Conservation (phyloP, 2,329 filamentous ascomycete species). For the Scedosporium aurantiacum region DNA sequence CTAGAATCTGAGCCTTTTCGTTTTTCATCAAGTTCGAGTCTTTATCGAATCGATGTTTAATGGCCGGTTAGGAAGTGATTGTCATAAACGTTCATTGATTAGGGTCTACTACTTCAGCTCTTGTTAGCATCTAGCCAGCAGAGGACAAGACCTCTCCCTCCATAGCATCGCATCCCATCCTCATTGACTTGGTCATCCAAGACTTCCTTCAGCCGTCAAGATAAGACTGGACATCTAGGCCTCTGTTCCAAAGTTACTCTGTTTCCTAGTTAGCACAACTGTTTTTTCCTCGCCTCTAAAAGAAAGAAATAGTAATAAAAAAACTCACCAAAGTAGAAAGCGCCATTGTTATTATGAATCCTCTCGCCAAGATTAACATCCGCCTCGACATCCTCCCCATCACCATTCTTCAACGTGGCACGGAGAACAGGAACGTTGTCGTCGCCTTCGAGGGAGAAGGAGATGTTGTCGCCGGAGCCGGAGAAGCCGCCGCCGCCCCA, state of each 20-base stretch:
- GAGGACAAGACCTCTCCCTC: background rate
- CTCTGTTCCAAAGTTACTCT: background rate
- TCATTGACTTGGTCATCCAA: too few species aligned
- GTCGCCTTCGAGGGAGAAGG: constrained; percentile 38
- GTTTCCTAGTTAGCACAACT: too few species aligned
- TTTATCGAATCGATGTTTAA: background rate
- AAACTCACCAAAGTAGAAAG: constrained; percentile 23
- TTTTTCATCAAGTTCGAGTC: background rate
- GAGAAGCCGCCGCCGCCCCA: constrained; percentile 26
- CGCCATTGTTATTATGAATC: constrained; percentile 41
- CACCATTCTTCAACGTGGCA: constrained; percentile 29
- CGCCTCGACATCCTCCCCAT: constrained; percentile 27
- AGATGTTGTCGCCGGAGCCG: constrained; percentile 32
- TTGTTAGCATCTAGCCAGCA: background rate
- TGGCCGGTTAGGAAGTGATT: background rate
- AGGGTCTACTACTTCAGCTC: background rate
- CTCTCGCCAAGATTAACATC: constrained; percentile 47
- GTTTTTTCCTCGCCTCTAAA: background rate
- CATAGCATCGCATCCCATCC: too few species aligned
- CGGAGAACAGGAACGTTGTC: constrained; percentile 40
- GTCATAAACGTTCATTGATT: background rate
- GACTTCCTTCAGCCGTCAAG: too few species aligned
- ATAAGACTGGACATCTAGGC: background rate
- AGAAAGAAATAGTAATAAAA: background rate
- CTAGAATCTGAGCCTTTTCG: background rate